These are phyloP conservation scores for Eucalyptus pauciflora DNA, from an alignment of 345 rosid species.

Conservation along the genomic window DNA sequence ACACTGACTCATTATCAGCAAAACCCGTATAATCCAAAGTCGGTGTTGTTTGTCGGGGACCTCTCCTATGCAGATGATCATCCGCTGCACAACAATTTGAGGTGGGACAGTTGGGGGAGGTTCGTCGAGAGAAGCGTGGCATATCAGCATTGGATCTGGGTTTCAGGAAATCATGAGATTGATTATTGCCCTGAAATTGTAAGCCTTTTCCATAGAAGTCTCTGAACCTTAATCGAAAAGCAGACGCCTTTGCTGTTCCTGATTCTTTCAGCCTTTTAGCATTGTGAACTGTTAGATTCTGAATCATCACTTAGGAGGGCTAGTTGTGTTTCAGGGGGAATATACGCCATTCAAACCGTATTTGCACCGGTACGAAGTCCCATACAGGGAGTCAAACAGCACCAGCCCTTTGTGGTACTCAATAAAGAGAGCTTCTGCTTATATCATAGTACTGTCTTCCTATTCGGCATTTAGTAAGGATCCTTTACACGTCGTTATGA, in stretches of 20 bases:
- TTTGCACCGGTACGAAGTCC: constrained; percentile 23
- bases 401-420: constrained; percentile 34
- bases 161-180: constrained; percentile 36
- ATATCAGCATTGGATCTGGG: constrained; percentile 40
- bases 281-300: not conserved
- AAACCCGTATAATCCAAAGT: constrained; percentile 14
- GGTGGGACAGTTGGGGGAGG: constrained; percentile 49
- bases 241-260: not conserved
- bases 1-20: constrained; percentile 27
- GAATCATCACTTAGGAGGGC: not conserved
- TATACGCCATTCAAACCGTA: constrained; percentile 20
- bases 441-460: constrained; percentile 29
- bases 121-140: constrained; percentile 27
- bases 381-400: constrained; percentile 21
- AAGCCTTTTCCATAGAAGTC: not conserved
- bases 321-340: constrained; percentile 15
- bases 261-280: not conserved
- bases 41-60: constrained; percentile 28
- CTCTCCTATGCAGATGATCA: constrained; percentile 42
- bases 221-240: not conserved
- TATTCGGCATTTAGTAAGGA: constrained; percentile 30
- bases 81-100: constrained; percentile 10
- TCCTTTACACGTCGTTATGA: not conserved
- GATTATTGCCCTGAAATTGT: constrained; percentile 20
- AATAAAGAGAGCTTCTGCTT: constrained; percentile 34